Base-by-base conservation (phyloP, 2,329 filamentous ascomycete genomes). In the Monosporascus sp. region DNA sequence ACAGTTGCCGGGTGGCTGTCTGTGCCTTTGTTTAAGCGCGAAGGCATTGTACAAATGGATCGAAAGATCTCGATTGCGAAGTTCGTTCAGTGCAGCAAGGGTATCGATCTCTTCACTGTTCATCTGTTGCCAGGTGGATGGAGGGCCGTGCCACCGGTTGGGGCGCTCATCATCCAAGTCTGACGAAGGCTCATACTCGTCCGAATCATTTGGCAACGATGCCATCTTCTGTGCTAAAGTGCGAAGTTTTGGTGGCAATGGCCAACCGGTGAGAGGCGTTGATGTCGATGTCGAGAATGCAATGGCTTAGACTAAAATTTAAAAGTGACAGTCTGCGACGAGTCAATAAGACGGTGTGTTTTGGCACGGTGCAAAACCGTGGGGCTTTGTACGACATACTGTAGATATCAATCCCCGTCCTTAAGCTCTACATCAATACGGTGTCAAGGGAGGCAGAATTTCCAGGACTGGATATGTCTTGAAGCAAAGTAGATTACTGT, bases 11-110 rank as follows among this genome's bases (percentile, higher is more conserved):
- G 45, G 54, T 14, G 52, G n/a, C 27, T 45, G 52, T 0, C 27
- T 44, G 45, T 61, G 55, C 19, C 78, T 72, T 37, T 73, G 71
- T 68, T 87, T 91, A 52, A 95, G 73, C 37, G 80, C 80, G 71
- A 87, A 87, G 0, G 87, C 78, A 68, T 94, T 90, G 72, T 89
- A 96, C 5, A 97, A 74, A 71, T 96, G 92, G 45, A 86, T 72
- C 0, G 82, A 77, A 11, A 97, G 73, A 65, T 97, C 86, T 51
- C 79, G 75, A 40, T 86, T 81, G 37, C 82, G 77, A 17, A 84
- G 67, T 46, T 82, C 78, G 54, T 86, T 80, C 52, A 96, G 74
- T 7, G 86, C 84, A 5, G 78, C 73, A 54, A 80, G 80, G 2
- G 89, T 77, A 7, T 78, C 76, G 16, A 86, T 79, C 55, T 91